Base-by-base conservation (phyloP, 176 grass and related monocot genomes). In the Tuctoria greenei region DNA sequence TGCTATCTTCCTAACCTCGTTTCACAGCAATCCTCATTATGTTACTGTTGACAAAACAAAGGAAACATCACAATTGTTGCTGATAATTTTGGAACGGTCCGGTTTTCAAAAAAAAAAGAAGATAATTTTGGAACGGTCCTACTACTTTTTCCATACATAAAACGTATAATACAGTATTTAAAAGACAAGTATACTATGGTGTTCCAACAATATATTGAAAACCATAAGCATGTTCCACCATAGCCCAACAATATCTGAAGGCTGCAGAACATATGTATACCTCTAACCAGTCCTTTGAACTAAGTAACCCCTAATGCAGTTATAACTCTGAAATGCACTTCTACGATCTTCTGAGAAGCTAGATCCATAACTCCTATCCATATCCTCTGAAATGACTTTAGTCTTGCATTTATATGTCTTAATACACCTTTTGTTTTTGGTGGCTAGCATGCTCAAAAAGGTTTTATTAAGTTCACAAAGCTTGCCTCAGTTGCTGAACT, bases 31-130 rank as follows among this genome's bases (percentile, higher is more conserved):
- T 75, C 46, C 78, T 31, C 49, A 34, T 39, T 47, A 36, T 40
- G 26, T 56, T 81, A 16, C 16, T 31, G 59, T 44, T 35, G 47
- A 77, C n/a, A 86, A 40, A 49, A 65, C 7, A 71, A 42, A 58
- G 5, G 13, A 76, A 9, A 13, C 61, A 5, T 38, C 41, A 64
- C 4, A 57, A 39, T 15, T 65, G 27, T 41, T n/a, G 11, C 44
- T 39, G 37, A 40, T 61, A 40, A 39, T n/a, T n/a, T n/a, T n/a
- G n/a, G n/a, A n/a, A n/a, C n/a, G n/a, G n/a, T n/a, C n/a, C n/a
- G n/a, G n/a, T n/a, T n/a, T n/a, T n/a, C n/a, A n/a, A n/a, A n/a
- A n/a, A n/a, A n/a, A n/a, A n/a, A n/a, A n/a, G n/a, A n/a, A n/a
- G n/a, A n/a, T 61, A 27, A 39, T n/a, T 49, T 25, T 58, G 46